Base-by-base conservation (phyloP, 768 basidiomycete genomes). In the Macrolepiota albuminosa region DNA sequence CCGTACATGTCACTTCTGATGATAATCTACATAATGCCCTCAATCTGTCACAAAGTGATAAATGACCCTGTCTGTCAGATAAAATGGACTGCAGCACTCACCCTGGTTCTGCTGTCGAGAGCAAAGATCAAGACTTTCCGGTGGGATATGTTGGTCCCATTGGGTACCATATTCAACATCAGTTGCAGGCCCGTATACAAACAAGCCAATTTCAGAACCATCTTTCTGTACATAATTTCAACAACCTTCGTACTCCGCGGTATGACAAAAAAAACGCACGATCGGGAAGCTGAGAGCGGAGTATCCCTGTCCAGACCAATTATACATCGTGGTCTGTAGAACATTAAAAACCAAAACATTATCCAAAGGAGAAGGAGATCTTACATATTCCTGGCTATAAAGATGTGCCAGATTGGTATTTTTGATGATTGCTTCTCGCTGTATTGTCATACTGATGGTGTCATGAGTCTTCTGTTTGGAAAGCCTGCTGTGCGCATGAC, bases 321-420 rank as follows among this genome's bases (percentile, higher is more conserved):
- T 63, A 55, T 64, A 69, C 64, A 73, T 68, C 10, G 66, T 59
- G 31, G 55, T 61, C 75, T 75, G 45, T 13, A 7, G 1, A 18
- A 46, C 39, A 18, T 29, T 18, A n/a, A 47, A 50, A 61, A 62
- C 26, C 62, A 31, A 34, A 24, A 18, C 2, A 33, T 37, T 21
- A 26, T 16, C 18, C 26, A 16, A 6, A n/a, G n/a, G 6, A 13
- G 13, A 47, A 29, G 7, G 11, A 36, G 51, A 3, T n/a, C 69
- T 57, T 61, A 73, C 74, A 60, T 60, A 43, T 26, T 64, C 58
- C 31, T 63, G 58, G 33, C 63, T 63, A 48, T 65, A 73, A 11
- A 80, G 52, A 24, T 61, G 60, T n/a, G 68, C 64, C 4, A 82
- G 71, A 48, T 76, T 68, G 6, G 77, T 71, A 63, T 84, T 78